phyloP scores from a whole-genome alignment of 139 green algal species.

The Closterium sp. region DNA sequence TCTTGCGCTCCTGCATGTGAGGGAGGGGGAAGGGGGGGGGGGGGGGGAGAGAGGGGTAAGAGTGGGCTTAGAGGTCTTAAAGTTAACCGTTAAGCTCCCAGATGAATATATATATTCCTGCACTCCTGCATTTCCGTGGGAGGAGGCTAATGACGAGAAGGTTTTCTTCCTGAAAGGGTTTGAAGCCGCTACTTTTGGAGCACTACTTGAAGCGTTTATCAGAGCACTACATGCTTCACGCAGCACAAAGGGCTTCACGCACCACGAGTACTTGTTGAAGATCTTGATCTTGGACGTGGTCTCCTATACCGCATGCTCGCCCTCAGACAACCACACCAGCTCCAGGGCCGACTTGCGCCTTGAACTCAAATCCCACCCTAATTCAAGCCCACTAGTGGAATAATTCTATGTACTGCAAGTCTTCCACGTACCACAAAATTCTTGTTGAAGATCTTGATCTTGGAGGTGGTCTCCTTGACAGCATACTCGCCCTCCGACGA shows the following conservation, averaged over 20 bases:
- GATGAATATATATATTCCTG: no score
- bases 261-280: slow-evolving; percentile 64
- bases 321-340: slow-evolving; percentile 92
- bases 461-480: slow-evolving; percentile 67
- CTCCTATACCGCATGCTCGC: slow-evolving; percentile 83
- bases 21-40: not conserved
- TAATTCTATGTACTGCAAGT: no score
- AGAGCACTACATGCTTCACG: no score
- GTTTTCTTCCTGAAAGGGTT: no score
- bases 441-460: slow-evolving; percentile 69
- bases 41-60: not conserved
- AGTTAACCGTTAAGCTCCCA: no score
- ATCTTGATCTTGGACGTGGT: slow-evolving; percentile 62
- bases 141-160: no score
- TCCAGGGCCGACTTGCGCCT: slow-evolving; percentile 78
- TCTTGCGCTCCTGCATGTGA: slow-evolving; percentile 75
- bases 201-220: no score
- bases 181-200: no score
- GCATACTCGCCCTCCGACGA: slow-evolving; percentile 87
- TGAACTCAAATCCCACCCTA: no score
- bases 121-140: no score
- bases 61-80: no score
- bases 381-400: no score
- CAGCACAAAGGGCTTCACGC: not conserved
- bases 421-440: slow-evolving; percentile 54